A percentile compares a stretch with the other conserved stretches of the same genome.
phyloP scores from a whole-genome alignment of 805 yeast genomes.

The Monosporozyma solicola region DNA sequence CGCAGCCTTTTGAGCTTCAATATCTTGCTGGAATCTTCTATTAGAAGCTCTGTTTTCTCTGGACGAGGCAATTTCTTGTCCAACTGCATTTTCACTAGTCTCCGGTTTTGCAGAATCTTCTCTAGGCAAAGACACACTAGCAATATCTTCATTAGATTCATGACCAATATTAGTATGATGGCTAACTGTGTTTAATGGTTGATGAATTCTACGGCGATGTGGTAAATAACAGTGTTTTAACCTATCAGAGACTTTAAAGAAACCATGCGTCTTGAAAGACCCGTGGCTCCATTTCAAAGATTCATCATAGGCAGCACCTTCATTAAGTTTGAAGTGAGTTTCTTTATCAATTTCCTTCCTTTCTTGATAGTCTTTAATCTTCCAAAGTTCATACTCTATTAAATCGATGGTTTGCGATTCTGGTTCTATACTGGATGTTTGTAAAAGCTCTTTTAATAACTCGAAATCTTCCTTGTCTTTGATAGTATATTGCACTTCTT shows the following conservation, averaged over 20 bases:
- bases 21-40: constrained; percentile 83
- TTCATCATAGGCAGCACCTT: constrained; percentile 18
- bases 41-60: constrained; percentile 80
- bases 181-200: constrained; percentile 67
- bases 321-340: constrained; percentile 20
- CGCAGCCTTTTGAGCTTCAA: constrained; percentile 67
- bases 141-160: constrained; percentile 33
- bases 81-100: constrained; percentile 1
- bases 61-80: constrained; percentile 50
- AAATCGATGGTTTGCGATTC: background rate
- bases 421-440: background rate
- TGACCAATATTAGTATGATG: constrained; percentile 32
- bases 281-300: constrained; percentile 37
- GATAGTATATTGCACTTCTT: constrained; percentile 42
- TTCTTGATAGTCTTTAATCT: constrained; percentile 10
- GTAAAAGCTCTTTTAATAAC: constrained; percentile 41
- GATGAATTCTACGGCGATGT: constrained; percentile 61
- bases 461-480: constrained; percentile 69
- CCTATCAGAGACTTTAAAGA: constrained; percentile 59
- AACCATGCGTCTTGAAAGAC: constrained; percentile 66
- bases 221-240: constrained; percentile 71
- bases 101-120: constrained; percentile 18
- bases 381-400: constrained; percentile 21
- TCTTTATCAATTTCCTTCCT: constrained; percentile 8
- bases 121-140: constrained; percentile 29